Base-by-base conservation (phyloP, 2,329 filamentous ascomycete genomes). In the Fusarium coicis region DNA sequence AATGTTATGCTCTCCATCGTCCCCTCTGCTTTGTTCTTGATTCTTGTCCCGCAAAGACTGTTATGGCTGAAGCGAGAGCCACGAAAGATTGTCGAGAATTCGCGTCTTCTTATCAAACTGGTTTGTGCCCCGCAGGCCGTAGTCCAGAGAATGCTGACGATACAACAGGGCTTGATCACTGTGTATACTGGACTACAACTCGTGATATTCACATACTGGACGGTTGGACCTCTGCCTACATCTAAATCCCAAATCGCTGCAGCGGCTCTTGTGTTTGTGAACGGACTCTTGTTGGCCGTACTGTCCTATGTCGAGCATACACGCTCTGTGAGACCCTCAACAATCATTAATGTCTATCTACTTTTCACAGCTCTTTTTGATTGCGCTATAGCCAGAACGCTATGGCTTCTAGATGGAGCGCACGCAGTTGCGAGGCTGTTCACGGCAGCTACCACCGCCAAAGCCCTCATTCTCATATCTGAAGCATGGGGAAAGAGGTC, bases 401-500 rank as follows among this genome's bases (percentile, higher is more conserved):
- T 66, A 23, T 66, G 63, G 63, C 37, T 66, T 28, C 28, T 66
- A 18, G 28, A 65, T 4, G 60, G 43, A 16, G 62, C 63, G 7
- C 43, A 37, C 8, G 23, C 53, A 23, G 34, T 66, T 16, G 59
- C 60, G 10, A 57, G 47, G 21, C 4, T 64, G 9, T 59, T 70
- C 42, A 68, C 58, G 4, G 53, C 64, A 21, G 47, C 67, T 2
- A 53, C 56, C 5, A 52, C 21, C 26, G 52, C 57, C 30, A 70
- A 70, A 34, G 55, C 37, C 30, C 36, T 68, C 15, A 43, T 68
- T 10, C 26, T 70, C 14, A 26, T 56, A 8, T 52, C 53, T 11
- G 67, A 70, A 37, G 67, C 67, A 15, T 68, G 65, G 58, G 67
- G 47, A 7, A 70, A 70, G 39, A 23, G 64, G 16, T 64, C 67